These are phyloP conservation scores for Trametes sp. DNA, from an alignment of 1,284 basidiomycete genomes.

Conservation along the genomic window DNA sequence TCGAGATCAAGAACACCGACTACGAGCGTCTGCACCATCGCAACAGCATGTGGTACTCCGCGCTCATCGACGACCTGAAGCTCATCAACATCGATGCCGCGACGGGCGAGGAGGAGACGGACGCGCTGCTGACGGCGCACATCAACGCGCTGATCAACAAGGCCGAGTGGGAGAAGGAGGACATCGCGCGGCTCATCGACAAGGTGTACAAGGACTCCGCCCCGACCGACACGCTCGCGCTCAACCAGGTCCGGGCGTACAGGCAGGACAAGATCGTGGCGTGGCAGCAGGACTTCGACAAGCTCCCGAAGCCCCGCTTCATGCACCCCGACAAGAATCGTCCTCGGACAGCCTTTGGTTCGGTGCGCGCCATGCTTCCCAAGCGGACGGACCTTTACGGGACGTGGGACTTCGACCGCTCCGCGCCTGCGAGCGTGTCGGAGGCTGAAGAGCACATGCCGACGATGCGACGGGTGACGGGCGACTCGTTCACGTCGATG, in stretches of 20 bases:
- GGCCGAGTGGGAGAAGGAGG: conserved; percentile 78
- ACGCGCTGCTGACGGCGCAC: conserved; percentile 63
- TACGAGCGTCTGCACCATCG: conserved; percentile 81
- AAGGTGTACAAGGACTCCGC: conserved; percentile 82
- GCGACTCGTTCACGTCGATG: conserved; percentile 64
- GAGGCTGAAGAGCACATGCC: conserved; percentile 75
- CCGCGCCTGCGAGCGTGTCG: conserved; percentile 73
- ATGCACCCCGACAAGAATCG: conserved; percentile 54
- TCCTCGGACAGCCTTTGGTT: conserved; percentile 67
- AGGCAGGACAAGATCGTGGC: conserved; percentile 96
- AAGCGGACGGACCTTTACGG: conserved; percentile 60
- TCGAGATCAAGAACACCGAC: conserved; percentile 90
- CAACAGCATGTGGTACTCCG: conserved; percentile 76
- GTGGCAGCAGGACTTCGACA: conserved; percentile 91
- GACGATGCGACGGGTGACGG: conserved; percentile 53
- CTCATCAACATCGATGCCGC: conserved; percentile 80
- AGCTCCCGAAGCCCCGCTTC: conserved; percentile 67
- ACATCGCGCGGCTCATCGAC: conserved; percentile 81
- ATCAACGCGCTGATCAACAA: conserved; percentile 75
- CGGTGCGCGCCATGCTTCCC: conserved; percentile 76
- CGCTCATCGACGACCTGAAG: conserved; percentile 75
- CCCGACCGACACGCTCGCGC: conserved; percentile 85
- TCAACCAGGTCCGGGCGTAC: conserved; percentile 88
- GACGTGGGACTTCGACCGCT: conserved; percentile 59
- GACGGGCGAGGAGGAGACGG: conserved; percentile 74